Base-by-base conservation (phyloP, 108 stramenopile species). In the Fistulifera solaris region DNA sequence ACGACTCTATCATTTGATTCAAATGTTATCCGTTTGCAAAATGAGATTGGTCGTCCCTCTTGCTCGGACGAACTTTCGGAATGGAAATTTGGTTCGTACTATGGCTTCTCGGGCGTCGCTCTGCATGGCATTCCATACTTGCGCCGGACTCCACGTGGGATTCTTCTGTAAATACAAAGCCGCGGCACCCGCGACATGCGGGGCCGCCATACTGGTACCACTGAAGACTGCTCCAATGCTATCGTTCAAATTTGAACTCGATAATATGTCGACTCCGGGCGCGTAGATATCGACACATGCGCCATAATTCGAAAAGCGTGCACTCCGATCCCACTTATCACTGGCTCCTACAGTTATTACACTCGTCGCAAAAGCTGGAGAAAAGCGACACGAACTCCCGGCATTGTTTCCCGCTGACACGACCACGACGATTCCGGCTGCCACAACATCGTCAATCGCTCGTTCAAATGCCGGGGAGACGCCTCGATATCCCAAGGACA, bases 121-220 rank as follows among this genome's bases (percentile, higher is more conserved):
- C 8, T 8, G 31, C 6, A 35, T 35, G 6, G 31, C 31, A 35
- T 35, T 8, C 31, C 31, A 35, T 8, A 35, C 31, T 35, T 35
- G 31, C 8, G 31, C 31, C 6, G 31, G 31, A 6, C 6, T 35
- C 31, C 31, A 35, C 31, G 31, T 35, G 6, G 31, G 31, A 35
- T 35, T 3, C 6, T 3, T 11, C 11, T 45, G 44, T 11, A 45
- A 19, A 22, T 51, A 54, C n/a, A 69, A 28, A 31, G 75, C 78
- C 1, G 65, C 60, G 0, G 73, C 62, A 8, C 78, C 78, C 5
- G 72, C 68, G 17, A 73, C 78, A 27, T 59, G 71, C 11, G 78
- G 78, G 0, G 65, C 53, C 22, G 78, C 75, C 75, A 76, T 76
- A 24, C 68, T 70, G 6, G 73, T 80, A 5, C 78, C 78, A 4